Base-by-base conservation (phyloP, 371 early-diverging fungal species). In the Rhizopus delemar region DNA sequence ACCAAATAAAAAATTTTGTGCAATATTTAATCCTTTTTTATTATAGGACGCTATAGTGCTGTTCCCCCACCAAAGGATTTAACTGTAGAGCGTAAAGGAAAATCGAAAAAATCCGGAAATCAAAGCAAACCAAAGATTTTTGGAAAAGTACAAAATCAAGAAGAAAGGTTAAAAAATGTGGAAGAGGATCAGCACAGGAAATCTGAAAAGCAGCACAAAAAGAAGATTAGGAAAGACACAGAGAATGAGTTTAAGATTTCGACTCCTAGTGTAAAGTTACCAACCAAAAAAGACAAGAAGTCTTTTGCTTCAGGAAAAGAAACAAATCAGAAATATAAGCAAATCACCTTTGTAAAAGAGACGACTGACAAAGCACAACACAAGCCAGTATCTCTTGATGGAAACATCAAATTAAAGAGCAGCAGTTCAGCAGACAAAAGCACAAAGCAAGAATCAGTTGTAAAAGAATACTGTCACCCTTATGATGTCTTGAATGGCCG, bases 381-480 rank as follows among this genome's bases (percentile, higher is more conserved):
- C 51, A 51, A 51, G 36, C 13, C 22, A 8, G 35, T 15, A 8
- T 1, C 35, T 51, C 1, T 35, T 6, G 51, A 51, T 12, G 15
- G 35, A 51, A 13, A 12, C 0, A 38, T 8, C 13, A 29, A 15
- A 38, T 9, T 11, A 38, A 53, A 15, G 16, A 28, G 16, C 5
- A 53, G 12, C 8, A 39, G 28, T 4, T 8, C 3, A 15, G 3
- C 15, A 8, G 15, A 53, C 16, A 39, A 53, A 39, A 31, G 8
- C 4, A 4, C 8, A 15, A 15, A 38, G 36, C 32, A 51, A n/a
- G 38, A 34, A 13, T 6, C 9, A 5, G 13, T 32, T 8, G 45
- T 6, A 5, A 39, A 36, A 46, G 59, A 46, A 7, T 75, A 75
- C 53, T 56, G 68, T 28, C 76, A 75, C 59, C 61, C 66, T 0